Conservation (phyloP, 1,139 yeast genomes). For the Debaryomycetaceae sp. region DNA sequence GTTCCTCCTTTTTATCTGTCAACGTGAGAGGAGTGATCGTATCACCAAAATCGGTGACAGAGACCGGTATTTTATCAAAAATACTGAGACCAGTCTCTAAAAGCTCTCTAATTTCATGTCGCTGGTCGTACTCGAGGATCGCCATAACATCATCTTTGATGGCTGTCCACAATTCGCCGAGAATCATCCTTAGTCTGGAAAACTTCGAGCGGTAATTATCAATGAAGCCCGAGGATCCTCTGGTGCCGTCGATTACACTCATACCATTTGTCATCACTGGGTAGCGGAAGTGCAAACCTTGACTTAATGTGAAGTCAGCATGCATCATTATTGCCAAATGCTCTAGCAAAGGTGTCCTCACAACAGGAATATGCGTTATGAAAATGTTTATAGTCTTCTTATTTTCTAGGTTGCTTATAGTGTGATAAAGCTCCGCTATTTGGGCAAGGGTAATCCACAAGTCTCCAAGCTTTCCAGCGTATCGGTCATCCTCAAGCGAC, state of each 20-base stretch:
- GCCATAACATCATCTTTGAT: constrained; percentile 51
- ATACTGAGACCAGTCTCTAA: constrained; percentile 54
- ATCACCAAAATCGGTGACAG: constrained; percentile 34
- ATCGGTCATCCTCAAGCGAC: constrained; percentile 17
- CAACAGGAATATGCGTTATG: constrained; percentile 65
- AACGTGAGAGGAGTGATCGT: constrained; percentile 43
- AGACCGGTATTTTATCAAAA: constrained; percentile 61
- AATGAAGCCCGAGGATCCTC: constrained; percentile 37
- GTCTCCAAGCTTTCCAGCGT: constrained; percentile 65
- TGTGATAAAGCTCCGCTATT: constrained; percentile 51
- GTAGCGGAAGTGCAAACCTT: constrained; percentile 69
- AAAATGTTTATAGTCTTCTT: constrained; percentile 54
- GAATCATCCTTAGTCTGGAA: constrained; percentile 57
- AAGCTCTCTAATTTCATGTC: constrained; percentile 23
- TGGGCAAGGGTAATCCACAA: constrained; percentile 74
- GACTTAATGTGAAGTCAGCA: constrained; percentile 70
- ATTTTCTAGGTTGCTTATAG: constrained; percentile 9
- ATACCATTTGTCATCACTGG: constrained; percentile 71
- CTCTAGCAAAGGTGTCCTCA: constrained; percentile 61
- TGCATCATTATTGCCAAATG: constrained; percentile 65
- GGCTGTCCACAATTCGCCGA: constrained; percentile 63
- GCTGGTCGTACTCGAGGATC: constrained; percentile 22
- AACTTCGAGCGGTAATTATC: constrained; percentile 62
- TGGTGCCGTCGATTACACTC: constrained; percentile 52
- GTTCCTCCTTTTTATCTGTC: constrained; percentile 17